phyloP scores from a whole-genome alignment of 768 basidiomycete genomes.

The Ramaria rubella region DNA sequence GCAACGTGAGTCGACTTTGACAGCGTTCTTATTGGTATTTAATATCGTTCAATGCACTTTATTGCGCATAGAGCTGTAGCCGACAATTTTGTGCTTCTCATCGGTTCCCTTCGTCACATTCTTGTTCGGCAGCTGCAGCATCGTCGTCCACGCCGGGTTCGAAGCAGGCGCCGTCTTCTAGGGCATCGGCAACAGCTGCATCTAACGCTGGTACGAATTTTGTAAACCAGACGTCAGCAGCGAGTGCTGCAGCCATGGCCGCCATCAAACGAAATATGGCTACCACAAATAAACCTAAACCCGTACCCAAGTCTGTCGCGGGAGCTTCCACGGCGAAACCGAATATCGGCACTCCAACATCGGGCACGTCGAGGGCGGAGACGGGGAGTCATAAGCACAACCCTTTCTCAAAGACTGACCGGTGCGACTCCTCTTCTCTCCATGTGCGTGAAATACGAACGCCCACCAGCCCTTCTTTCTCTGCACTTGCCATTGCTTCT shows the following conservation, averaged over 20 bases:
- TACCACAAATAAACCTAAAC: slow-evolving; percentile 24
- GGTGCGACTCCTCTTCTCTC: slow-evolving; percentile 44
- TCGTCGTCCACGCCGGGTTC: slow-evolving; percentile 1
- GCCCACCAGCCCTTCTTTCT: slow-evolving; percentile 45
- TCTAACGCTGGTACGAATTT: slow-evolving; percentile 16
- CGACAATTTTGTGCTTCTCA: slow-evolving; percentile 72
- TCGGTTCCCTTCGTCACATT: slow-evolving; percentile 72
- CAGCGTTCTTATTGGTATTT: no score
- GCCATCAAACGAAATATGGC: slow-evolving; percentile 34
- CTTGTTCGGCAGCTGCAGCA: slow-evolving; percentile 33
- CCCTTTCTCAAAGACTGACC: slow-evolving; percentile 43
- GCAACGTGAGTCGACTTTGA: slow-evolving; percentile 47
- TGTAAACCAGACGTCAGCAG: slow-evolving; percentile 17
- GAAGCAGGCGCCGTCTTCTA: not conserved
- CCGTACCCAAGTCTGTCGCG: no score
- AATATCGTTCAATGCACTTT: not conserved
- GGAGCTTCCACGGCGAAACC: no score
- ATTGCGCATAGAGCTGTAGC: slow-evolving; percentile 51
- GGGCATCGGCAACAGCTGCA: slow-evolving; percentile 14
- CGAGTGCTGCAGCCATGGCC: slow-evolving; percentile 29
- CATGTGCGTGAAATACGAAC: slow-evolving; percentile 51
- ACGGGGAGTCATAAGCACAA: no score
- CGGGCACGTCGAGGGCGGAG: slow-evolving; percentile 17
- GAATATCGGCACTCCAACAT: slow-evolving; percentile 12
- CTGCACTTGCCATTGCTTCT: slow-evolving; percentile 17